Evolutionary conservation across 148 eudicot species (phyloP), one percentile per base, ranked within the genome.

Genomic region (Silene uniflora): DNA sequence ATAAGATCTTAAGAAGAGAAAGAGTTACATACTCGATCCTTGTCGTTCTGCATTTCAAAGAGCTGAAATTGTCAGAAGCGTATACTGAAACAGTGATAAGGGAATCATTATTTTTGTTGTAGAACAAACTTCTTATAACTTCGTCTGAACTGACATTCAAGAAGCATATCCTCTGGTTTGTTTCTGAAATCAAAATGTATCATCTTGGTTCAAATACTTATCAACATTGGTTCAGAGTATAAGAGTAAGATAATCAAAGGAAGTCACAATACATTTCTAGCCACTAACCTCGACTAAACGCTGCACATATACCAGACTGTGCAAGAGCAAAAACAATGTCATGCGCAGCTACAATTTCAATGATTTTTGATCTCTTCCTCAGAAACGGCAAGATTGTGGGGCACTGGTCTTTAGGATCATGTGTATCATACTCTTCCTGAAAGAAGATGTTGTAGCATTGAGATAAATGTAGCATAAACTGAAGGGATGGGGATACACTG

Each of bases 311-410:
- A 39, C 98, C 98, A 67, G 98, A 94, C 32, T 89, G 96, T 6
- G 93, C 97, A 82, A 94, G 98, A 74, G 97, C 97, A 89, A 94
- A 94, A 27, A 94, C 96, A 32, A 92, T 88, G 73, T 90, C 96
- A 83, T 81, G 98, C 24, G 98, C 98, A 76, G 97, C 97, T 17
- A 94, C 98, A 76, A 94, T 90, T 83, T 94, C 98, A 42, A 92
- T 88, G 10, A 94, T 87, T 80, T 90, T 90, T 52, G 97, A 88
- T 79, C 98, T 84, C 79, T 90, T 94, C 77, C 84, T 87, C 27
- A 94, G 79, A 80, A 94, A 94, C 49, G 93, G 89, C 77, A 95
- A 82, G 27, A 88, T 84, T 81, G 89, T 81, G 63, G 87, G 63
- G 73, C 88, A 88, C 44, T 92, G 87, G 29, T 92, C 98, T 84